phyloP scores from a whole-genome alignment of 2,329 filamentous ascomycete genomes.

The Lachnellula cervina region DNA sequence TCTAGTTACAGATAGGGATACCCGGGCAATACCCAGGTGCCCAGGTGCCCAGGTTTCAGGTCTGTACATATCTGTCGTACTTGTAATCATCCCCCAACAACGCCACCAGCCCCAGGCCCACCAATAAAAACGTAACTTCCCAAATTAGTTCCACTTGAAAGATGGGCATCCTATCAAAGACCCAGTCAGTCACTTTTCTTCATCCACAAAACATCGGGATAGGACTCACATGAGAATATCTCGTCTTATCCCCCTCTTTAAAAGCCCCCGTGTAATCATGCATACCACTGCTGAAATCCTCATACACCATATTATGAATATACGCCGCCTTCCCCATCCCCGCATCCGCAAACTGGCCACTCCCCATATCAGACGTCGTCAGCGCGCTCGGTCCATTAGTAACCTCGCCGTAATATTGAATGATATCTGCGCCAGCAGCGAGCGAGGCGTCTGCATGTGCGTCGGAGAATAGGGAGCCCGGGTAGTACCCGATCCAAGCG shows the following conservation, averaged over 20 bases:
- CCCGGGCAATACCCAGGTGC: too few relatives aligned
- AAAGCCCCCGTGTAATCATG: constrained; percentile 5
- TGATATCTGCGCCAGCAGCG: constrained; percentile 1
- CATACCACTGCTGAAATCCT: background rate
- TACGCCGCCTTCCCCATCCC: constrained; percentile 4
- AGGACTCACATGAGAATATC: constrained; percentile 5
- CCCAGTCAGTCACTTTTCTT: too few relatives aligned
- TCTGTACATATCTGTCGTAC: too few relatives aligned
- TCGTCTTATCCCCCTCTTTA: constrained; percentile 2
- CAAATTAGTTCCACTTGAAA: constrained; percentile 2
- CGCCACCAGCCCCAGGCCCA: constrained; percentile 14
- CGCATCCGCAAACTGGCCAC: constrained; percentile 4
- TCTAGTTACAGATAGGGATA: too few relatives aligned
- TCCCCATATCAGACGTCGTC: constrained; percentile 17
- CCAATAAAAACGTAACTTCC: constrained; percentile 12
- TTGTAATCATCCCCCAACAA: constrained; percentile 6
- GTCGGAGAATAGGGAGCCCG: constrained; percentile 6
- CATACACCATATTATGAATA: constrained; percentile 12
- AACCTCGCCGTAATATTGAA: constrained; percentile 15
- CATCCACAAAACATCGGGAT: too few relatives aligned
- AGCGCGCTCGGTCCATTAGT: constrained; percentile 6
- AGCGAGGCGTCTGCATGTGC: background rate
- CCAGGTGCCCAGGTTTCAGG: too few relatives aligned
- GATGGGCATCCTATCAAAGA: too few relatives aligned
- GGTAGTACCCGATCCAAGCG: constrained; percentile 16